Evolutionary conservation across 2,329 filamentous ascomycete genomes (phyloP).

Genomic region (Blastomyces gilchristii): DNA sequence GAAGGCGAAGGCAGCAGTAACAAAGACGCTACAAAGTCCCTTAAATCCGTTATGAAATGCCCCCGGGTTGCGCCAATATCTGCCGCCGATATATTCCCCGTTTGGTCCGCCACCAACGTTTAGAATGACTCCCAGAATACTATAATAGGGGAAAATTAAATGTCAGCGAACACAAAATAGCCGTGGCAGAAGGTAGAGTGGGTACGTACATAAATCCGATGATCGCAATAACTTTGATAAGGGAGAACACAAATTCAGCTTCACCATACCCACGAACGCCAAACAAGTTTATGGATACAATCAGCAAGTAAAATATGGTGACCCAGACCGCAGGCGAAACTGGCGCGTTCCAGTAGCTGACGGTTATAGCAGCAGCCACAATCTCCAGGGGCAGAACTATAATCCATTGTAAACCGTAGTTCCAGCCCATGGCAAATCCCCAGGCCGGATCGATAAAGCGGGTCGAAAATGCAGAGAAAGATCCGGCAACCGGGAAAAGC

Average conservation of each 20-base stretch:
- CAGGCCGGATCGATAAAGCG: conserved; percentile 39
- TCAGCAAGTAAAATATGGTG: conserved; percentile 47
- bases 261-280: conserved; percentile 42
- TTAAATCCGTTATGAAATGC: conserved; percentile 49
- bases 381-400: conserved; percentile 65
- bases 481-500: conserved; percentile 40
- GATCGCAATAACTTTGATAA: conserved; percentile 43
- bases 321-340: conserved; percentile 33
- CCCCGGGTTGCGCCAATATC: conserved; percentile 55
- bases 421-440: conserved; percentile 42
- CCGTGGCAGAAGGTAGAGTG: conserved; percentile 23
- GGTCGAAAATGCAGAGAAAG: conserved; percentile 37
- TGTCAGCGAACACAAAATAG: conserved; percentile 44
- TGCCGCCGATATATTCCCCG: conserved; percentile 52
- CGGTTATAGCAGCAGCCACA: conserved; percentile 51
- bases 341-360: conserved; percentile 47
- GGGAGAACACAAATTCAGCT: conserved; percentile 44
- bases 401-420: conserved; percentile 57
- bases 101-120: conserved; percentile 56
- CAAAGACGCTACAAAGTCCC: conserved; percentile 51
- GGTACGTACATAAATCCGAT: conserved; percentile 46
- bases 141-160: conserved; percentile 44
- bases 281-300: conserved; percentile 53
- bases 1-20: conserved; percentile 30
- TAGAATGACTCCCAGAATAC: conserved; percentile 54